A percentile compares a stretch with the other conserved stretches of the same genome.
Evolutionary conservation across 306 rosid species (phyloP).

Genomic region (Medicago ruthenica): DNA sequence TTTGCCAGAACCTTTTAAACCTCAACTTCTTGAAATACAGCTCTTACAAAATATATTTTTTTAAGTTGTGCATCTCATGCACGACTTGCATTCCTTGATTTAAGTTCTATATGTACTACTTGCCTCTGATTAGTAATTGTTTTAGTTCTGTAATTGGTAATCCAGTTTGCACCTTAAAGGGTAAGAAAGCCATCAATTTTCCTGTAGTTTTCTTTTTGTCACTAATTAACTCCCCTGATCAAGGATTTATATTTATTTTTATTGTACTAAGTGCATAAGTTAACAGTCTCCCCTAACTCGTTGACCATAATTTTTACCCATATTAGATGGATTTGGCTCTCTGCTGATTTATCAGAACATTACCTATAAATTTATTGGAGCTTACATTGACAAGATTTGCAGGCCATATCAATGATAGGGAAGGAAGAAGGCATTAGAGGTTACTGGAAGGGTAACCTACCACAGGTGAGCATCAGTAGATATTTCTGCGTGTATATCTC

Average conservation of each 20-base stretch:
- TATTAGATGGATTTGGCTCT: constrained; percentile 18
- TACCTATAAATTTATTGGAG: constrained; percentile 30
- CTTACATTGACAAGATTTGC: constrained; percentile 44
- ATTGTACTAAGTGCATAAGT: too few relatives aligned
- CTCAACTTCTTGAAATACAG: constrained; percentile 22
- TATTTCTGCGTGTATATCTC: constrained; percentile 33
- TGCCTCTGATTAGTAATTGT: background rate
- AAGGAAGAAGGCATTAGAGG: constrained; percentile 90
- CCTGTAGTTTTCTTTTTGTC: too few relatives aligned
- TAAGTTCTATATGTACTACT: background rate
- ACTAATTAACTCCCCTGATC: too few relatives aligned
- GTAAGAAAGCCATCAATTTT: too few relatives aligned
- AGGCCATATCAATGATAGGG: constrained; percentile 82
- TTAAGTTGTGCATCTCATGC: background rate
- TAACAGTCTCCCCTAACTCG: too few relatives aligned
- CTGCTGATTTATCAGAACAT: constrained; percentile 25
- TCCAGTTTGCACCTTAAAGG: too few relatives aligned
- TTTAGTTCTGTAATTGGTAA: background rate
- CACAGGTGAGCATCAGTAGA: constrained; percentile 68
- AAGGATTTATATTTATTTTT: too few relatives aligned
- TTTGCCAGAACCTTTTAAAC: constrained; percentile 44
- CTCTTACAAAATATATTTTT: too few relatives aligned
- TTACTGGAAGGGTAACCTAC: constrained; percentile 97
- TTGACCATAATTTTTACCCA: too few relatives aligned
- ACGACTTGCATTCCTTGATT: background rate